Base-by-base conservation (phyloP, 2,329 filamentous ascomycete species). In the Grosmannia penicillata region DNA sequence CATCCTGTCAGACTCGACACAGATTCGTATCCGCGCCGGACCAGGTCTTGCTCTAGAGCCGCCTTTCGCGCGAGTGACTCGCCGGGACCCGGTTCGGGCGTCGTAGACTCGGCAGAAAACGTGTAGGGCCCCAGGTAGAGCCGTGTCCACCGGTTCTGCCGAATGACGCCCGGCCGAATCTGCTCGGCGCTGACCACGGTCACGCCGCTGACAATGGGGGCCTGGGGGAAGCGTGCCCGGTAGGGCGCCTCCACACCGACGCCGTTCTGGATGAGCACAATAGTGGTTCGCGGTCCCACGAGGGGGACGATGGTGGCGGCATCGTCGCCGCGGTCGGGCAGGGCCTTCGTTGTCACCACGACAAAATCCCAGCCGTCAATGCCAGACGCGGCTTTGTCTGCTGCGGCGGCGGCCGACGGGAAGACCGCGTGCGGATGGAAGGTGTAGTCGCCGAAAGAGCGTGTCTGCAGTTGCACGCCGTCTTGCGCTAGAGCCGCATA, bases 121-220 rank as follows among this genome's bases (percentile, higher is more conserved):
- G 67, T 65, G 53, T 78, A 82, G 11, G 78, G 74, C 0, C 78
- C 79, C 37, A 81, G 65, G 49, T 75, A 78, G 43, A 82, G 76
- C 29, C 78, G 61, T 32, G 79, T 84, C 79, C 79, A 84, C 28
- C 78, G 68, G 53, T 82, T 82, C 56, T 84, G 79, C 33, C 70
- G 65, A 40, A 84, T 70, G 0, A 69, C 59, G 6, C 79, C 79
- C 19, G 68, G 73, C 3, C 59, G 57, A 6, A 66, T 69, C 56
- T 83, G 79, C 45, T 77, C 78, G 14, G 75, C 78, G 46, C 72
- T 78, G 24, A 79, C 66, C 43, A 82, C 67, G 2, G 79, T 83
- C 23, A 83, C 78, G 19, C 73, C 78, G 48, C 71, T 79, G 42
- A 82, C 57, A 33, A 84, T 72, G 2, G 70, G 65, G 2, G 67